A percentile compares a stretch with the other conserved stretches of the same genome.
These are phyloP conservation scores for Boletus barrowsii DNA, from an alignment of 768 basidiomycete genomes.

Conservation along the genomic window DNA sequence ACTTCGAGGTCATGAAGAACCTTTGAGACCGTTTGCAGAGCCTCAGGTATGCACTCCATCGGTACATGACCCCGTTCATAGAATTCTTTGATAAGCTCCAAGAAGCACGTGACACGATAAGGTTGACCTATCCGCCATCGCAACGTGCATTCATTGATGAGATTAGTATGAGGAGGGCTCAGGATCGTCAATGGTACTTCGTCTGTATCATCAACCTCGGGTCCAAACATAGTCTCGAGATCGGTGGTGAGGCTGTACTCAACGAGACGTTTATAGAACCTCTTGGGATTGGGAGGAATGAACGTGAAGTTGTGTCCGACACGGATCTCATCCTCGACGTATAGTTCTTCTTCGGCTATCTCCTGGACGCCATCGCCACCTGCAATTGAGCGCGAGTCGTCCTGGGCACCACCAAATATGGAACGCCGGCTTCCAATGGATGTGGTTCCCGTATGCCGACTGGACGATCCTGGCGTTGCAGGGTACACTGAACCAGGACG, in stretches of 20 bases:
- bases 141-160: conserved; percentile 84
- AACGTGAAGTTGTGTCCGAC: conserved; percentile 81
- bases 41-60: conserved; percentile 92
- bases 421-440: conserved; percentile 73
- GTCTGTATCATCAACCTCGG: conserved; percentile 90
- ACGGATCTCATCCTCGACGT: conserved; percentile 66
- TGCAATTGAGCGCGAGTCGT: neutral
- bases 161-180: conserved; percentile 69
- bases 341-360: conserved; percentile 39
- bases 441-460: conserved; percentile 52
- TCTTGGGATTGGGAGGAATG: conserved; percentile 85
- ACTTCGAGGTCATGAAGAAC: conserved; percentile 67
- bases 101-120: conserved; percentile 75
- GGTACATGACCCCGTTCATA: conserved; percentile 91
- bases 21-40: conserved; percentile 68
- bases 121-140: conserved; percentile 86
- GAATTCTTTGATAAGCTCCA: conserved; percentile 81
- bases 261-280: conserved; percentile 81
- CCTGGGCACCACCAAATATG: conserved; percentile 34
- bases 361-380: conserved; percentile 31
- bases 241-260: conserved; percentile 81
- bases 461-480: conserved; percentile 31
- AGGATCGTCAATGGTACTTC: conserved; percentile 94
- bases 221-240: conserved; percentile 84
- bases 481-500: conserved; percentile 63